These are phyloP conservation scores for Saposhnikovia divaricata DNA, from an alignment of 129 eudicot species.

Conservation along the genomic window DNA sequence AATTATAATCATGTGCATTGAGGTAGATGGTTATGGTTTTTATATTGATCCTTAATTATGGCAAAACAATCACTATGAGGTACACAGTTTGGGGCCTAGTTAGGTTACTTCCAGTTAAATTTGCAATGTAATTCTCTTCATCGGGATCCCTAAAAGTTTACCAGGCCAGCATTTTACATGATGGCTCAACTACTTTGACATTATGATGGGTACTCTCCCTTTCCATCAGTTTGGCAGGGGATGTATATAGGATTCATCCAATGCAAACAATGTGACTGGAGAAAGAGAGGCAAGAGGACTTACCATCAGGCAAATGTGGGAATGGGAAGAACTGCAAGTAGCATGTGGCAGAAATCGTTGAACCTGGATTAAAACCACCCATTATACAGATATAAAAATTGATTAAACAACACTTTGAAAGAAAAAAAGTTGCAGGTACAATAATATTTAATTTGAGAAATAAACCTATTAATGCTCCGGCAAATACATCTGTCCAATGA, in stretches of 20 bases:
- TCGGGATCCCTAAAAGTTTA: neutral
- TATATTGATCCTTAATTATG: neutral
- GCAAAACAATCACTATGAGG: neutral
- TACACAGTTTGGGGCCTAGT: neutral
- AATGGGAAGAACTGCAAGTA: conserved; percentile 56
- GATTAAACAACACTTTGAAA: neutral
- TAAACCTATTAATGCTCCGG: conserved; percentile 48
- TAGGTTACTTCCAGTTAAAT: neutral
- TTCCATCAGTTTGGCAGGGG: neutral
- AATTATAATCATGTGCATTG: neutral
- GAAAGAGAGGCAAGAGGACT: neutral
- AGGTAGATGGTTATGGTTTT: neutral
- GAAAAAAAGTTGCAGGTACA: neutral
- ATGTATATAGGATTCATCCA: neutral
- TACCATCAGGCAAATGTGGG: conserved; percentile 37
- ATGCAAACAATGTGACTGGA: neutral
- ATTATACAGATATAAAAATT: no score
- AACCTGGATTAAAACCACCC: conserved; percentile 22
- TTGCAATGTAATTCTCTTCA: neutral
- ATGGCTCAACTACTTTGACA: neutral
- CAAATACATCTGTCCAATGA: conserved; percentile 56
- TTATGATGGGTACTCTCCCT: neutral
- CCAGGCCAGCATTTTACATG: neutral
- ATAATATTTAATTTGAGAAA: neutral
- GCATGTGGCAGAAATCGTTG: conserved; percentile 33